A percentile compares a stretch with the other conserved stretches of the same genome.
Conservation (phyloP, 1,284 basidiomycete genomes). For the Sanghuangporus baumii region DNA sequence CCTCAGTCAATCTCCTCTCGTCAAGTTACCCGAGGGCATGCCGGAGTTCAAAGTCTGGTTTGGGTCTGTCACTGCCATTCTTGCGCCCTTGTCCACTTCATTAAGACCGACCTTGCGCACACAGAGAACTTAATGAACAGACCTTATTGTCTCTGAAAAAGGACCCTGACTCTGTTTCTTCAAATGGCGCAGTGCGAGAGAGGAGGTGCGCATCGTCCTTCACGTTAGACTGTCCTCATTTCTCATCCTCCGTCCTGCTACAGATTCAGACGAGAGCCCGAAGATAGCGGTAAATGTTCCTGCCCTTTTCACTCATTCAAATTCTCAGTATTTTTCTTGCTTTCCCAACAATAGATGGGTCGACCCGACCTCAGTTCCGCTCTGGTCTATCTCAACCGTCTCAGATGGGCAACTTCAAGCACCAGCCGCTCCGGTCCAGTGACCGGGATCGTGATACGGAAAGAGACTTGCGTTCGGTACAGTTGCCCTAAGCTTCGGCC, state of each 20-base stretch:
- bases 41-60: conserved; percentile 82
- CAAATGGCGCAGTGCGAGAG: conserved; percentile 49
- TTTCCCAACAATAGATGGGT: conserved; percentile 34
- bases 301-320: conserved; percentile 17
- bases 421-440: conserved; percentile 67
- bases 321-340: conserved; percentile 11
- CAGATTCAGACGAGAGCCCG: conserved; percentile 69
- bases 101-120: conserved; percentile 18
- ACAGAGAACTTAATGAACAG: conserved; percentile 53
- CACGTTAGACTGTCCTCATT: neutral
- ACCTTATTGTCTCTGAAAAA: conserved; percentile 51
- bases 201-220: conserved; percentile 34
- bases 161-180: conserved; percentile 50
- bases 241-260: neutral
- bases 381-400: conserved; percentile 71
- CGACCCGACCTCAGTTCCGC: conserved; percentile 62
- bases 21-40: conserved; percentile 68
- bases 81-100: conserved; percentile 15
- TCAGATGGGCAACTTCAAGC: conserved; percentile 86
- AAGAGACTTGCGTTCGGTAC: conserved; percentile 39
- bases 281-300: conserved; percentile 54
- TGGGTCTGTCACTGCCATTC: conserved; percentile 52
- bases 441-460: conserved; percentile 58
- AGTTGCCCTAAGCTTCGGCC: neutral
- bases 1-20: conserved; percentile 72